Evolutionary conservation across 345 rosid species (phyloP), one percentile per base, ranked within the genome.

Genomic region (Bretschneidera sinensis): DNA sequence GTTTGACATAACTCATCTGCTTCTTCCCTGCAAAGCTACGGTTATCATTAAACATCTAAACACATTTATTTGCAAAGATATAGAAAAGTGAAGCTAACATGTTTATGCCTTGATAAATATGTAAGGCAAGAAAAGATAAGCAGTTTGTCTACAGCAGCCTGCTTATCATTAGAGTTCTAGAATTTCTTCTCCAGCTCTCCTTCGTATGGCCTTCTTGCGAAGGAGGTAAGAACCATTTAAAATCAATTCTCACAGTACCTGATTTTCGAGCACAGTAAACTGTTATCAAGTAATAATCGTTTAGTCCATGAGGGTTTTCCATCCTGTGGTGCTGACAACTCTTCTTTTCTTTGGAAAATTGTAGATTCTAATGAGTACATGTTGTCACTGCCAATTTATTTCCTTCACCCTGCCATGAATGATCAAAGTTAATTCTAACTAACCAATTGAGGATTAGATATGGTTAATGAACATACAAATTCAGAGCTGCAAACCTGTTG

Each of bases 271-370:
- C 95, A 91, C 16, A 91, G 70, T 59, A 88, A 54, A 1, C 66
- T 45, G 17, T 74, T 74, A 64, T 86, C 75, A 0, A 73, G 77
- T 50, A 88, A 61, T 34, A 91, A 68, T 43, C 83, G 70, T 31
- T 78, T 66, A 4, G 96, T 90, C 96, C 97, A 87, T 1, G 96
- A 94, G 0, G 84, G 90, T 24, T 90, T 90, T 57, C 87, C 96
- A 61, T 64, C 71, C 68, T 80, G 70, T 9, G 76, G 68, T 48
- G 62, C 72, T 39, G 64, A 68, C 71, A 81, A 48, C 64, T 89
- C 96, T 21, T 81, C 85, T 71, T 79, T 83, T 31, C 95, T 76
- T 68, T 81, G 76, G 21, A 78, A 74, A 67, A 94, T 84, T 23
- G 86, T 80, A 23, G 86, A 83, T 79, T 89, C 92, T 51, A 85